Conservation (phyloP, 2,329 filamentous ascomycete species). For the Penicillium psychrosexuale region DNA sequence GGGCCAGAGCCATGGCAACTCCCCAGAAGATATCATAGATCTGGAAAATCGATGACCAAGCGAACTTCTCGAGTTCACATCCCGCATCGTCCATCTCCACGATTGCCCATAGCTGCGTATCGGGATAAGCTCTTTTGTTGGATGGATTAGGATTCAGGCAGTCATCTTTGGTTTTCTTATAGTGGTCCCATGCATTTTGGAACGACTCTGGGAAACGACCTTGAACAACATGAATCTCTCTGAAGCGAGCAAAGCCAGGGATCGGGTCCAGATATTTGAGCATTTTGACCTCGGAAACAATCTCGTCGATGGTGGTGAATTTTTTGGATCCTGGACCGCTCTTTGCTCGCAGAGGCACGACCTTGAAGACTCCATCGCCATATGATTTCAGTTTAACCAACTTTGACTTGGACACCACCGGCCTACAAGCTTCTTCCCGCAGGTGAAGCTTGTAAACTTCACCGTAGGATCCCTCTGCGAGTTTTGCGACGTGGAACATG, state of each 20-base stretch:
- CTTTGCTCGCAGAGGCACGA: constrained; percentile 46
- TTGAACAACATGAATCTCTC: constrained; percentile 57
- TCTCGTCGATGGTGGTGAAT: constrained; percentile 48
- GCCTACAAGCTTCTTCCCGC: constrained; percentile 35
- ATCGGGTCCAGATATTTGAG: constrained; percentile 58
- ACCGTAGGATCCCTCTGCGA: constrained; percentile 65
- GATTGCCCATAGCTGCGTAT: constrained; percentile 60
- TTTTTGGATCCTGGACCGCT: constrained; percentile 42
- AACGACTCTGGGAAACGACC: constrained; percentile 55
- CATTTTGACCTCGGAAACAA: constrained; percentile 51
- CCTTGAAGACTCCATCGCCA: constrained; percentile 48
- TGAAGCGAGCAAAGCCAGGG: constrained; percentile 62
- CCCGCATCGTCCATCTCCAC: constrained; percentile 66
- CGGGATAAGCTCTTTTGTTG: constrained; percentile 52
- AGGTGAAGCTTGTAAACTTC: constrained; percentile 60
- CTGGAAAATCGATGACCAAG: constrained; percentile 44
- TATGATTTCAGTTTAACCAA: constrained; percentile 39
- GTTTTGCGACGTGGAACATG: constrained; percentile 53
- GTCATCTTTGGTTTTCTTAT: constrained; percentile 42
- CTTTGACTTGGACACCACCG: constrained; percentile 37
- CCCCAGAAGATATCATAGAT: constrained; percentile 67
- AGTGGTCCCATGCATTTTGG: constrained; percentile 44
- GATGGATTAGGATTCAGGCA: constrained; percentile 57
- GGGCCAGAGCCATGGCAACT: constrained; percentile 59
- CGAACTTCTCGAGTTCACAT: constrained; percentile 52